These are phyloP conservation scores for Penicillium capsulatum DNA, from an alignment of 2,329 filamentous ascomycete species.

Conservation along the genomic window DNA sequence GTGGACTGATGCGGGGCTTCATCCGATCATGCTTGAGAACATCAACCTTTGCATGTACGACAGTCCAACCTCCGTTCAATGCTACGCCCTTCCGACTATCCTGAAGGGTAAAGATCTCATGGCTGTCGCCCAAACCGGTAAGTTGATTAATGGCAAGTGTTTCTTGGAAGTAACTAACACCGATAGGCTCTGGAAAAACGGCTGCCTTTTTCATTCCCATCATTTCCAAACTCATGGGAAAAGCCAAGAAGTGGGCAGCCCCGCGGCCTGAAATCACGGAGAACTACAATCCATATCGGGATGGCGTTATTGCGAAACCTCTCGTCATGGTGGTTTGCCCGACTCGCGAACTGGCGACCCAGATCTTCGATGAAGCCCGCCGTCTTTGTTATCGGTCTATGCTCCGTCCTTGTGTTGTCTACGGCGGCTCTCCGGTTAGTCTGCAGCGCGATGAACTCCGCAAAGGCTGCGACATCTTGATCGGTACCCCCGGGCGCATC, in stretches of 20 bases:
- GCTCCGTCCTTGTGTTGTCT: constrained; percentile 84
- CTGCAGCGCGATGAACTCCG: constrained; percentile 69
- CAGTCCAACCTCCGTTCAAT: constrained; percentile 79
- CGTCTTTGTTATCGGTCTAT: constrained; percentile 92
- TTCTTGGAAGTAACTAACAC: constrained; percentile 7
- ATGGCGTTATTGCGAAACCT: constrained; percentile 71
- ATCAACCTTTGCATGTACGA: constrained; percentile 67
- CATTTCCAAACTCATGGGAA: constrained; percentile 88
- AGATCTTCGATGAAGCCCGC: constrained; percentile 92
- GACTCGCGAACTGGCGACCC: constrained; percentile 83
- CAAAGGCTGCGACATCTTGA: constrained; percentile 82
- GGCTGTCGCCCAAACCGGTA: constrained; percentile 88
- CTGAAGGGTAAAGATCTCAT: constrained; percentile 75
- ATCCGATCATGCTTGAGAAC: constrained; percentile 78
- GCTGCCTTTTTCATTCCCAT: constrained; percentile 88
- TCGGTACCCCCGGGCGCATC: constrained; percentile 83
- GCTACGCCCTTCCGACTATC: constrained; percentile 77
- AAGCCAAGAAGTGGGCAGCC: constrained; percentile 81
- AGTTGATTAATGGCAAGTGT: constrained; percentile 26
- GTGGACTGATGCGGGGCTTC: constrained; percentile 76
- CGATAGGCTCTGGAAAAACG: constrained; percentile 89
- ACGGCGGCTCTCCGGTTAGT: constrained; percentile 72
- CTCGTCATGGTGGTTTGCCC: constrained; percentile 81
- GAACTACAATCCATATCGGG: constrained; percentile 51
- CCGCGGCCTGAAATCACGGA: constrained; percentile 60